Conservation (phyloP, 768 basidiomycete species). For the Lactarius vividus region DNA sequence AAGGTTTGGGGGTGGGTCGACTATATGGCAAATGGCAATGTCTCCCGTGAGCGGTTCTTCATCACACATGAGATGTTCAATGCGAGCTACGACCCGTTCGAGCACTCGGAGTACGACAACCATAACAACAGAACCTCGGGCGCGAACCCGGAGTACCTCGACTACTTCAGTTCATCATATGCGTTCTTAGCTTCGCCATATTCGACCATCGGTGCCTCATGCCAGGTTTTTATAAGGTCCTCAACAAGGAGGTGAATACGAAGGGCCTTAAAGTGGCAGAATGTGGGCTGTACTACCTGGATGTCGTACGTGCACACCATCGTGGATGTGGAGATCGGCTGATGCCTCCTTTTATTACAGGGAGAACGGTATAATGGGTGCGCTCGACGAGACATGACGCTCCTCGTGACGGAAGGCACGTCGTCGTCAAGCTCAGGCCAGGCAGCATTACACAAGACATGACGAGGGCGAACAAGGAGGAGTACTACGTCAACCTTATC, state of each 20-base stretch:
- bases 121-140: slow-evolving; percentile 76
- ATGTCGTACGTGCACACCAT: slow-evolving; percentile 38
- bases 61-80: slow-evolving; percentile 81
- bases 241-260: slow-evolving; percentile 56
- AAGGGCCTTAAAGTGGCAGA: slow-evolving; percentile 69
- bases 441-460: slow-evolving; percentile 61
- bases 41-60: slow-evolving; percentile 85
- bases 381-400: slow-evolving; percentile 61
- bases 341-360: slow-evolving; percentile 35
- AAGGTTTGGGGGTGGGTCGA: no score
- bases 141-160: slow-evolving; percentile 72
- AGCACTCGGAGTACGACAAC: slow-evolving; percentile 76
- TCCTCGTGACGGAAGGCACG: slow-evolving; percentile 62
- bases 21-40: slow-evolving; percentile 41
- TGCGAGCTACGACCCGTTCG: slow-evolving; percentile 76
- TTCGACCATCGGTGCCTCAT: slow-evolving; percentile 78
- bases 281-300: slow-evolving; percentile 62
- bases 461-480: slow-evolving; percentile 66
- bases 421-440: slow-evolving; percentile 63
- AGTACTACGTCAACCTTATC: slow-evolving; percentile 69
- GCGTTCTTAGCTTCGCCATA: slow-evolving; percentile 67
- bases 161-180: slow-evolving; percentile 80
- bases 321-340: slow-evolving; percentile 11
- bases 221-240: slow-evolving; percentile 76
- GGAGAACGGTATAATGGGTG: slow-evolving; percentile 72